phyloP scores from a whole-genome alignment of 192 early-diverging fungal species.

The Umbelopsis sp. region DNA sequence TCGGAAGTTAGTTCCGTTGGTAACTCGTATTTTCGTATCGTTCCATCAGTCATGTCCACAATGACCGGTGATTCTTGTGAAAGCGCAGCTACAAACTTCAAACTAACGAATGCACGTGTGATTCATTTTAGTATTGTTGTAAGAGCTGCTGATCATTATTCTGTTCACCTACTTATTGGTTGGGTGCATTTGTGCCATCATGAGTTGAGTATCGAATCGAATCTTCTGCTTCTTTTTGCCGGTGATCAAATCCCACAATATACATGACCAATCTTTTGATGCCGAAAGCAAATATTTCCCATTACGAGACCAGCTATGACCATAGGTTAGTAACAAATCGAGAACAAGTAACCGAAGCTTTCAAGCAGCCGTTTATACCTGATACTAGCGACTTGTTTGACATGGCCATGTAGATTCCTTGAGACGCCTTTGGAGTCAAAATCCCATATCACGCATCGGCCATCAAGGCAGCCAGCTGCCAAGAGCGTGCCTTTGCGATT shows the following conservation, averaged over 20 bases:
- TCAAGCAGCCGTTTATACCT: conserved; percentile 55
- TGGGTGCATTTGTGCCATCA: conserved; percentile 79
- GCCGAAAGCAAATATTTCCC: conserved; percentile 79
- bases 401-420: conserved; percentile 73
- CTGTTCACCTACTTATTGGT: conserved; percentile 62
- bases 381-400: conserved; percentile 72
- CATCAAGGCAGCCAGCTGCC: conserved; percentile 80
- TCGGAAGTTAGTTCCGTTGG: conserved; percentile 10
- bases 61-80: conserved; percentile 48
- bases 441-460: conserved; percentile 83
- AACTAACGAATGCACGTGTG: conserved; percentile 44
- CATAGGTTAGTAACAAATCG: background rate
- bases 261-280: conserved; percentile 80
- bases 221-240: conserved; percentile 56
- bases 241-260: conserved; percentile 83
- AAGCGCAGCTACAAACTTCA: conserved; percentile 52
- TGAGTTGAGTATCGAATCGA: conserved; percentile 69
- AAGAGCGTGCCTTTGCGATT: conserved; percentile 81
- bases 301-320: conserved; percentile 76
- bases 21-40: conserved; percentile 20
- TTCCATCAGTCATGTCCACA: conserved; percentile 44
- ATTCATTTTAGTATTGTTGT: conserved; percentile 41
- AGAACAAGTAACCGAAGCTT: background rate
- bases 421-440: conserved; percentile 82
- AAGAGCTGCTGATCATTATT: conserved; percentile 26